Evolutionary conservation across 31 red algal species (phyloP).

Genomic region (Odonthalia washingtoniensis): DNA sequence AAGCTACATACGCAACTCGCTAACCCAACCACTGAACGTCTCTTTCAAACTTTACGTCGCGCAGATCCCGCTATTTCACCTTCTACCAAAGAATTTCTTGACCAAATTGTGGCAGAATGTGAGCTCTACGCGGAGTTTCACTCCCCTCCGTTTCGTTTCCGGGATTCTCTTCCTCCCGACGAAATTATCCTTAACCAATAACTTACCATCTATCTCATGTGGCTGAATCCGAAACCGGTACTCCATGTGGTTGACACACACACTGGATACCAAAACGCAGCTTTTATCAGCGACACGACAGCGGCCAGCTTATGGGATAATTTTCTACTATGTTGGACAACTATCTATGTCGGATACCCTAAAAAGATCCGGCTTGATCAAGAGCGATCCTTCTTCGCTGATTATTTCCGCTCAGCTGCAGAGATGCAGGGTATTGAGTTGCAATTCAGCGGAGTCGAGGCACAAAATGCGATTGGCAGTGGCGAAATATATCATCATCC

Average conservation of each 20-base stretch:
- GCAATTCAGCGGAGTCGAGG: constrained; percentile 31
- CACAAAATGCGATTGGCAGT: constrained; percentile 48
- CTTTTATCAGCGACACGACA: neutral
- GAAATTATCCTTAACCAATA: neutral
- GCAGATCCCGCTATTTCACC: neutral
- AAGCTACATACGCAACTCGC: neutral
- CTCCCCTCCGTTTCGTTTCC: neutral
- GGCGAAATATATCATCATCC: constrained; percentile 62
- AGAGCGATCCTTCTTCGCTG: neutral
- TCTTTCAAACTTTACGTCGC: neutral
- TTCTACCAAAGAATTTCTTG: too few relatives aligned
- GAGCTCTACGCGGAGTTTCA: neutral
- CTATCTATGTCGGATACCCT: constrained; percentile 1
- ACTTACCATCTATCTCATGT: neutral
- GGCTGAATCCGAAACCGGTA: neutral
- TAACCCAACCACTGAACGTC: neutral
- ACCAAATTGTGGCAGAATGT: neutral
- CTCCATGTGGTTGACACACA: constrained; percentile 9
- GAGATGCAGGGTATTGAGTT: constrained; percentile 10
- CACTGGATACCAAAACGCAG: neutral
- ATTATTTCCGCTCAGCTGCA: neutral
- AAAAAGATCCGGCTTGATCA: neutral
- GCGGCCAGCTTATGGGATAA: neutral
- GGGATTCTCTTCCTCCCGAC: neutral
- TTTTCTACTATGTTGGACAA: constrained; percentile 9